Conservation (phyloP, 345 rosid species). For the Eucalyptus shirleyi region DNA sequence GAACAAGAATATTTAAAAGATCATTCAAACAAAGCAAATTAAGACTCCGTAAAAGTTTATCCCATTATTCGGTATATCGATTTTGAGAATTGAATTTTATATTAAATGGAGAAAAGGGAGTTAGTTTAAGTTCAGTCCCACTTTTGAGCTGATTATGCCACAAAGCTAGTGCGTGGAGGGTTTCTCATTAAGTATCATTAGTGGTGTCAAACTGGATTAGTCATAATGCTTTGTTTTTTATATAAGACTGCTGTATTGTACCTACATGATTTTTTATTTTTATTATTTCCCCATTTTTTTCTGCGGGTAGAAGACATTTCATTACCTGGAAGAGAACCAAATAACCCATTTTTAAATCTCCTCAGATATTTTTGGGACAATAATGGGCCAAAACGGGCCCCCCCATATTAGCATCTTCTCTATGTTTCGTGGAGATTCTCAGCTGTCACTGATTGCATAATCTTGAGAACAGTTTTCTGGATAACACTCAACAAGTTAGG, state of each 20-base stretch:
- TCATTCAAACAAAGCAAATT: rapidly evolving
- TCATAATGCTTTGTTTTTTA: neutral
- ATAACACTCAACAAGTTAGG: neutral
- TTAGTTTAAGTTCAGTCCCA: neutral
- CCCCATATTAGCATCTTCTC: neutral
- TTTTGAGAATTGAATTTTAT: neutral
- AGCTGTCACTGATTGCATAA: neutral
- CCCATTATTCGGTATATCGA: rapidly evolving
- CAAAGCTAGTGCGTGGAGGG: neutral
- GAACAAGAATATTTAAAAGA: neutral
- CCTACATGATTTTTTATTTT: neutral
- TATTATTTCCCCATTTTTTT: neutral
- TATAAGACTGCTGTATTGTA: neutral
- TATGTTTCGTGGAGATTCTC: neutral
- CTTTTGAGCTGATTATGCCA: neutral
- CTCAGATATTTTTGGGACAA: neutral
- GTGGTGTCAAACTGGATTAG: neutral
- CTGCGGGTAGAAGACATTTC: neutral
- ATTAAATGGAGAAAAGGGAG: neutral
- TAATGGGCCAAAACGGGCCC: neutral
- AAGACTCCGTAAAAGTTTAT: neutral
- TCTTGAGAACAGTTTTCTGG: neutral
- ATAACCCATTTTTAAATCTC: neutral
- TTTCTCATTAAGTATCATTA: neutral
- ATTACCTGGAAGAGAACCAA: neutral